Evolutionary conservation across 2,329 filamentous ascomycete species (phyloP).

Genomic region (Colletotrichum liaoningense): DNA sequence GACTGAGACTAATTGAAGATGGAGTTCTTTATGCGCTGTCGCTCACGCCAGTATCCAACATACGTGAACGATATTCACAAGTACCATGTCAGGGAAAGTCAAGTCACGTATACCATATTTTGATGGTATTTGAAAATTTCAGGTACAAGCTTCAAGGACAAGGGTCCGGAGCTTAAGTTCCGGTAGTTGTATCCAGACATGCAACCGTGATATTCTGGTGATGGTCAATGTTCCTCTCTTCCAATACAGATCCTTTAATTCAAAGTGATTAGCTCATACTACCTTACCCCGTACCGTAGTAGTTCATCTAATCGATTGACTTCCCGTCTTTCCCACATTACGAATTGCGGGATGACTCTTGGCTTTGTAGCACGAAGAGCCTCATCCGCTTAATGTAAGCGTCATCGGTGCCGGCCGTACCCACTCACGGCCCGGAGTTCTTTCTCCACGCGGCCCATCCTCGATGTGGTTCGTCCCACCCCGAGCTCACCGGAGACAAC

Average conservation of each 20-base stretch:
- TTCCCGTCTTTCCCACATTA: background rate
- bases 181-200: background rate
- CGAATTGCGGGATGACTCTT: background rate
- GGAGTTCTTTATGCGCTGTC: background rate
- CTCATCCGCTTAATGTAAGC: slow-evolving; percentile 19
- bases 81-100: background rate
- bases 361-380: background rate
- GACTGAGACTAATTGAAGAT: background rate
- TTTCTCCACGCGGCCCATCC: background rate
- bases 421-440: slow-evolving; percentile 8
- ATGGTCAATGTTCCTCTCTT: background rate
- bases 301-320: slow-evolving; percentile 3
- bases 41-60: too few relatives aligned
- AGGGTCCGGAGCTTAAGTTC: slow-evolving; percentile 24
- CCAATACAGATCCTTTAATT: background rate
- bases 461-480: background rate
- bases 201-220: background rate
- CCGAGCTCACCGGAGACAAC: slow-evolving; percentile 8
- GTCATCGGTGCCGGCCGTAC: slow-evolving; percentile 11
- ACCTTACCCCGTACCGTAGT: background rate
- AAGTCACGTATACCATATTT: background rate
- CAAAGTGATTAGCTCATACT: background rate
- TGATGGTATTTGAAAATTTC: background rate
- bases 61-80: background rate
- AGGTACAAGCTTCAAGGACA: background rate